Base-by-base conservation (phyloP, 2,329 filamentous ascomycete genomes). In the Colletotrichum gloeosporioides region DNA sequence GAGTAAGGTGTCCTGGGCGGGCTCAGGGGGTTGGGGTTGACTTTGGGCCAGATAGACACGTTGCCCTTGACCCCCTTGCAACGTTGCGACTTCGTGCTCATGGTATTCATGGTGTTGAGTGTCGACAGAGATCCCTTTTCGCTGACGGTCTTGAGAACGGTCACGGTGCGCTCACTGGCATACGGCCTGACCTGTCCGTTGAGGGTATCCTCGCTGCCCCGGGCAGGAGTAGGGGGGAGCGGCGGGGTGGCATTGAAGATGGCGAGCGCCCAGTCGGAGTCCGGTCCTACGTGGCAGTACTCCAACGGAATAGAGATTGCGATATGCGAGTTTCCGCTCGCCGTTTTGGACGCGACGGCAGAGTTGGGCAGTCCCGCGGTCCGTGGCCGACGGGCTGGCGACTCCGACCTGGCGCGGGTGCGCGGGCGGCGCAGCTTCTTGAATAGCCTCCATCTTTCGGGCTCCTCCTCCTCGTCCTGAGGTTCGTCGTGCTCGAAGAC, bases 231-330 rank as follows among this genome's bases (percentile, higher is more conserved):
- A 7, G 76, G 77, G 10, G 75, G 72, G 6, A 81, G 78, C 63
- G 81, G 81, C 49, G 81, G 79, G 31, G 77, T 71, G 31, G 78
- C 65, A 25, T 79, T 78, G 76, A 73, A 76, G 25, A 77, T 67
- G 10, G 77, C 72, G 36, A 77, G 75, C 18, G 67, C 79, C 77
- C 49, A 77, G 69, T 15, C 79, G 32, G 71, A 74, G 59, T 77
- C 77, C 8, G 80, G 78, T 4, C 84, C 85, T 59, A 88, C 82
- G 27, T 89, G 86, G 7, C 86, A 87, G 73, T 90, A 84, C 77
- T 90, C 87, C 15, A 88, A 75, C 2, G 91, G 91, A 61, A 92
- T 92, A 0, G 90, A 92, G 68, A 92, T 92, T 74, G 90, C 90
- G 77, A 93, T 92, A 78, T 92, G 89, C 6, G 89, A 86, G 79